Evolutionary conservation across 2,329 filamentous ascomycete genomes (phyloP).

Genomic region (Cladosporium sphaerospermum): DNA sequence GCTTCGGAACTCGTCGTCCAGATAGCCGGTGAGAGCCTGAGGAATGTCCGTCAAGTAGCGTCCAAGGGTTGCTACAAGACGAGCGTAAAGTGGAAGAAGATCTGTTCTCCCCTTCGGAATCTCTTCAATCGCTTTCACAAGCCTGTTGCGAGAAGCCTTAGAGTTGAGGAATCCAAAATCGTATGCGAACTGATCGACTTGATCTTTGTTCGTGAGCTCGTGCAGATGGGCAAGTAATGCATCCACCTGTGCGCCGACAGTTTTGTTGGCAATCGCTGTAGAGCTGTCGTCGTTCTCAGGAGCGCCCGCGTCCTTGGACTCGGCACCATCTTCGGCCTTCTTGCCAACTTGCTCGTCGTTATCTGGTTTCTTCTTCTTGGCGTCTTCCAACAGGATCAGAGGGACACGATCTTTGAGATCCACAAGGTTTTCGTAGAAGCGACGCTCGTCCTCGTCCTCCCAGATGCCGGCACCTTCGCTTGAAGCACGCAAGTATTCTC

Average conservation of each 20-base stretch:
- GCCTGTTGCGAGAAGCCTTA: conserved; percentile 89
- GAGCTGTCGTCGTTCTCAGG: conserved; percentile 71
- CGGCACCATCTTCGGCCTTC: conserved; percentile 51
- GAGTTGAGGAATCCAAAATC: conserved; percentile 99
- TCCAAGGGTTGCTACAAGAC: conserved; percentile 84
- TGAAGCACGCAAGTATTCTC: conserved; percentile 85
- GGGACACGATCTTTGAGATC: conserved; percentile 95
- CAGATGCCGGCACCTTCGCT: conserved; percentile 90
- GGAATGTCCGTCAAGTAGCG: conserved; percentile 93
- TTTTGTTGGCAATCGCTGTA: conserved; percentile 94
- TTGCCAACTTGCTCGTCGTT: conserved; percentile 76
- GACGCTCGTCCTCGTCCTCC: conserved; percentile 96
- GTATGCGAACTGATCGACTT: conserved; percentile 84
- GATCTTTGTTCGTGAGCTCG: conserved; percentile 84
- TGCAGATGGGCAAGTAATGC: conserved; percentile 80
- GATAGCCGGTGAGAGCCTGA: conserved; percentile 81
- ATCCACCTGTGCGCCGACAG: conserved; percentile 93
- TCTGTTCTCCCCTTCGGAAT: conserved; percentile 91
- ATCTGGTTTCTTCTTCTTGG: conserved; percentile 87
- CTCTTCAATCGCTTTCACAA: conserved; percentile 89
- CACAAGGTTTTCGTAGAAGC: conserved; percentile 95
- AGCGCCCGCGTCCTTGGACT: conserved; percentile 48
- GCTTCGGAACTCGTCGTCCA: conserved; percentile 95
- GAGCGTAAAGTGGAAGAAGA: conserved; percentile 83
- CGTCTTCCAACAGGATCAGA: conserved; percentile 84